Conservation (phyloP, 2,329 filamentous ascomycete species). For the Rasamsonia emersonii region DNA sequence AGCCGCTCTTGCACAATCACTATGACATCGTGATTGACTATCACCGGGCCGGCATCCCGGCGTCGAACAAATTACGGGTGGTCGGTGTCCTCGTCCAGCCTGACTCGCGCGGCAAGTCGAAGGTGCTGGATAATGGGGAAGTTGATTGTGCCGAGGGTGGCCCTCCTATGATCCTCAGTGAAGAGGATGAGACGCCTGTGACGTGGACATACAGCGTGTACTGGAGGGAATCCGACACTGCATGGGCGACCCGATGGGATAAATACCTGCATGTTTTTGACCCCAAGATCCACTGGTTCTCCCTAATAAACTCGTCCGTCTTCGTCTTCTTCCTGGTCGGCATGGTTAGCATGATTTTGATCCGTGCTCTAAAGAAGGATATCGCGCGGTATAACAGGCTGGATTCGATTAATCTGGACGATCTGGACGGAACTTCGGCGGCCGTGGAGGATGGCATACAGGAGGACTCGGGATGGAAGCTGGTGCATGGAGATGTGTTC, state of each 20-base stretch:
- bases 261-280: conserved; percentile 97
- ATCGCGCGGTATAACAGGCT: conserved; percentile 94
- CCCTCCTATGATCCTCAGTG: conserved; percentile 54
- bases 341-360: conserved; percentile 85
- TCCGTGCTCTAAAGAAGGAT: conserved; percentile 84
- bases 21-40: conserved; percentile 93
- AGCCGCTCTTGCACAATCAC: conserved; percentile 75
- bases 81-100: conserved; percentile 89
- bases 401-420: conserved; percentile 82
- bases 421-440: conserved; percentile 68
- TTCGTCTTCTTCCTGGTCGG: conserved; percentile 87
- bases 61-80: conserved; percentile 64
- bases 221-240: conserved; percentile 75
- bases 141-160: conserved; percentile 56
- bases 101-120: conserved; percentile 56
- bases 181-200: conserved; percentile 57
- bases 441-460: conserved; percentile 82
- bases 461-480: conserved; percentile 97
- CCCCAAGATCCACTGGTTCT: conserved; percentile 99
- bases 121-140: conserved; percentile 40
- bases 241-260: conserved; percentile 97
- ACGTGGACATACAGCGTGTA: conserved; percentile 88
- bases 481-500: conserved; percentile 97
- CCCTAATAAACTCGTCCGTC: conserved; percentile 87
- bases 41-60: conserved; percentile 58